phyloP scores from a whole-genome alignment of 495 filamentous ascomycete genomes.

The Mycothermus thermophilus region DNA sequence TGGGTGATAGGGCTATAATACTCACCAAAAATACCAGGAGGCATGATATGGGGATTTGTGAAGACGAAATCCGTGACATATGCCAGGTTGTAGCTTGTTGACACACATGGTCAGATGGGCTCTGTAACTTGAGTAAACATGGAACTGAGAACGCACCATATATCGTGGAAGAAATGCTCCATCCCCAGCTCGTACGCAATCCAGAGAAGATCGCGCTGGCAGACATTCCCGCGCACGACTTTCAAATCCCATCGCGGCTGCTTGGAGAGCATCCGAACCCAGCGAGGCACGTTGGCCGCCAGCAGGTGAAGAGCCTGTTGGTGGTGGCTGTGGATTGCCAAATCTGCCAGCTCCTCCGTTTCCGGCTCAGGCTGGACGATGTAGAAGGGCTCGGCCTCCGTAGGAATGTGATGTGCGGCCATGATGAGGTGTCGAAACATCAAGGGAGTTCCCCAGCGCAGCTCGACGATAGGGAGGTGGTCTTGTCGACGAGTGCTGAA shows the following conservation, averaged over 20 bases:
- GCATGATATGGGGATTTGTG: too few species aligned
- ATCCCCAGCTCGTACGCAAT: background rate
- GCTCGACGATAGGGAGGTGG: background rate
- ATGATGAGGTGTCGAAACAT: background rate
- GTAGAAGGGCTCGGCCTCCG: too few species aligned
- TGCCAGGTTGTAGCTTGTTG: background rate
- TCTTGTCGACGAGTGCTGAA: background rate
- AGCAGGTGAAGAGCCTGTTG: background rate
- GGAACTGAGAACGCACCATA: too few species aligned
- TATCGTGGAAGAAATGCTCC: background rate
- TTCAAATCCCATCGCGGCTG: background rate
- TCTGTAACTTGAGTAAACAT: too few species aligned
- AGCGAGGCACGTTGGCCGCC: too few species aligned
- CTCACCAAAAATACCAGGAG: background rate
- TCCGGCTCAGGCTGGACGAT: too few species aligned
- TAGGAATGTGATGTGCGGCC: too few species aligned
- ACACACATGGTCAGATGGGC: too few species aligned
- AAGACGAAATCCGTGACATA: background rate
- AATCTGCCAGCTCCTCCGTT: background rate
- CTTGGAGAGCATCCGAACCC: too few species aligned
- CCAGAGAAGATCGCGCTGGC: background rate
- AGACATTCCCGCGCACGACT: too few species aligned
- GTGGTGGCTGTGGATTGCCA: background rate
- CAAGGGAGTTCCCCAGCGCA: background rate
- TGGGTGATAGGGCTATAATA: too few species aligned